These are phyloP conservation scores for Mentha longifolia DNA, from an alignment of 257 asterid genomes.

Conservation along the genomic window DNA sequence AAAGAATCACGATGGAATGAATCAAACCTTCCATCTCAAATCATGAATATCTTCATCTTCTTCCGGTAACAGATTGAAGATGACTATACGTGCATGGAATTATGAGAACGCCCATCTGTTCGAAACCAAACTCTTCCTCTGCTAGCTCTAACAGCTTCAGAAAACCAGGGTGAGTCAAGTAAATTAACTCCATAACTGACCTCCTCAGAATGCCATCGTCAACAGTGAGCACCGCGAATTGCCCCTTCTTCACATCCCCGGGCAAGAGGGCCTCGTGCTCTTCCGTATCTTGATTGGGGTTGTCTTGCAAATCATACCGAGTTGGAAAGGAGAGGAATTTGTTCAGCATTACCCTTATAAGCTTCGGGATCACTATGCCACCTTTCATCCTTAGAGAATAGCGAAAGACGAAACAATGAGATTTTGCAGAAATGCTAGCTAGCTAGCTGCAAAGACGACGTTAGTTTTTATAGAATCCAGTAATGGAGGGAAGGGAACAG, in stretches of 20 bases:
- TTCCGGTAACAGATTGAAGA: conserved; percentile 40
- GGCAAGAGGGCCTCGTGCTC: conserved; percentile 34
- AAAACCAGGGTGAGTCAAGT: conserved; percentile 41
- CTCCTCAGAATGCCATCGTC: conserved; percentile 44
- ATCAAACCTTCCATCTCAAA: neutral
- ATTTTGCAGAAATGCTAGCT: neutral
- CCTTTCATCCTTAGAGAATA: conserved; percentile 29
- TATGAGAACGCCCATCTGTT: conserved; percentile 46
- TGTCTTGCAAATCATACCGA: neutral
- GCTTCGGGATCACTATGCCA: conserved; percentile 28
- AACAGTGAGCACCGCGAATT: conserved; percentile 48
- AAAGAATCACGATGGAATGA: neutral
- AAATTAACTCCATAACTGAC: conserved; percentile 40
- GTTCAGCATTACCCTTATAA: conserved; percentile 25
- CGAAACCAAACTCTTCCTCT: conserved; percentile 53
- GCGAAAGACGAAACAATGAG: neutral
- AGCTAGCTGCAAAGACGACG: neutral
- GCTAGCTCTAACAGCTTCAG: conserved; percentile 47
- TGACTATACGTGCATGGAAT: conserved; percentile 51
- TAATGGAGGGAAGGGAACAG: conserved; percentile 30
- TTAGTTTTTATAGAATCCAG: conserved; percentile 15
- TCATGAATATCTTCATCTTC: neutral
- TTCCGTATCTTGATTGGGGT: neutral
- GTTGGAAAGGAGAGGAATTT: conserved; percentile 8
- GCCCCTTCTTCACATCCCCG: conserved; percentile 50